A percentile compares a stretch with the other conserved stretches of the same genome.
phyloP scores from a whole-genome alignment of 1,284 basidiomycete genomes.

The Ustilago shanxiensis region DNA sequence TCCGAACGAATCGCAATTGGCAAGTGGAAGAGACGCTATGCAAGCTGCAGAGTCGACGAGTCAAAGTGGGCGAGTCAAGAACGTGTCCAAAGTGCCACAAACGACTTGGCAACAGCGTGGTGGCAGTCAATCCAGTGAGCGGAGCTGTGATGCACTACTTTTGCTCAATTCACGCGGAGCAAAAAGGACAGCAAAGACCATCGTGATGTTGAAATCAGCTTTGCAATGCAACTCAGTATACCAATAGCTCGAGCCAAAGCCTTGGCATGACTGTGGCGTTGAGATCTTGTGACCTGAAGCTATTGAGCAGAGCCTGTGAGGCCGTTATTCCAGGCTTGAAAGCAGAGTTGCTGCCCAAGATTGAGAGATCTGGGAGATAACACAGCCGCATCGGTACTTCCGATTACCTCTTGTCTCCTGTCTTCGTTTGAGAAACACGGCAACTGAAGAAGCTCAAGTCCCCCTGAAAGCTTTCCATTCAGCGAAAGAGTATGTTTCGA shows the following conservation, averaged over 20 bases:
- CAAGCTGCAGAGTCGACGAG: conserved; percentile 81
- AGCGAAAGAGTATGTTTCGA: neutral
- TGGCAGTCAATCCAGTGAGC: conserved; percentile 79
- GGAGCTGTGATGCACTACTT: conserved; percentile 67
- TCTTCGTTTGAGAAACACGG: neutral
- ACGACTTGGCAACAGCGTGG: conserved; percentile 90
- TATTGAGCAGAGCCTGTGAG: neutral
- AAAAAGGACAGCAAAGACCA: conserved; percentile 25
- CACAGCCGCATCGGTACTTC: conserved; percentile 11
- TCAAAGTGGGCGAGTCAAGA: conserved; percentile 86
- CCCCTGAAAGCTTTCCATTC: neutral
- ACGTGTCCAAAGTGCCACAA: conserved; percentile 97
- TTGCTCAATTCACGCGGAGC: conserved; percentile 51
- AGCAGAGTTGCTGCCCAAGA: neutral
- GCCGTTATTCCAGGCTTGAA: neutral
- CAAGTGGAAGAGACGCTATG: conserved; percentile 81
- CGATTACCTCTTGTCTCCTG: conserved; percentile 2
- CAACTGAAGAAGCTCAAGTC: neutral
- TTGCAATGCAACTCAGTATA: neutral
- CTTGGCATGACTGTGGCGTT: neutral
- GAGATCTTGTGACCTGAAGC: neutral
- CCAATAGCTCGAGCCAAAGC: neutral
- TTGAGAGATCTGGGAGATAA: neutral
- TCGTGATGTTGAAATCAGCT: conserved; percentile 9
- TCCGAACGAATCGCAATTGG: conserved; percentile 80